Percentiles rank a stretch among this genome's conserved stretches.
phyloP scores from a whole-genome alignment of 164 flowering plant species.

The Paratinospora sagittata region DNA sequence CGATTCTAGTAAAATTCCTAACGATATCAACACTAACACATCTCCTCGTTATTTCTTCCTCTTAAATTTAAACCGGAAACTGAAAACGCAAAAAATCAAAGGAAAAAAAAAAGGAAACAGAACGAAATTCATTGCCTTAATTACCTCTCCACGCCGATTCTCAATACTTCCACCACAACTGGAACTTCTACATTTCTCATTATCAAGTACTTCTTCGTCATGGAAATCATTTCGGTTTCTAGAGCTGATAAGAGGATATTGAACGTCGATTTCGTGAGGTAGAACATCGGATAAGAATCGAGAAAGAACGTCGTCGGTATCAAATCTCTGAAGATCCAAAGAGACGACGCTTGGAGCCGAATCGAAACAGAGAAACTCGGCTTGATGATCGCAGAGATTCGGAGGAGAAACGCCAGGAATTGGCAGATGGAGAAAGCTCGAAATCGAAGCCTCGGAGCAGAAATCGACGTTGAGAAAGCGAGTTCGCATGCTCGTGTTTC shows the following conservation, averaged over 20 bases:
- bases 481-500: constrained; percentile 47
- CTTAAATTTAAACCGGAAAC: too few species aligned
- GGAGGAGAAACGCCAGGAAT: constrained; percentile 33
- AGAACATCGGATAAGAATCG: constrained; percentile 47
- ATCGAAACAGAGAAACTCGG: constrained; percentile 22
- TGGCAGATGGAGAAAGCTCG: constrained; percentile 38
- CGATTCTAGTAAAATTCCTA: too few species aligned
- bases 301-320: constrained; percentile 46
- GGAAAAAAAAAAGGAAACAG: too few species aligned
- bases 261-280: constrained; percentile 35
- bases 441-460: constrained; percentile 27
- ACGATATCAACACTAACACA: background rate
- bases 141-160: background rate
- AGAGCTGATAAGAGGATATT: background rate
- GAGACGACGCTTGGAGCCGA: constrained; percentile 18
- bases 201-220: background rate
- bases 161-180: background rate
- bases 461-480: constrained; percentile 56
- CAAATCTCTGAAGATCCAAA: constrained; percentile 26
- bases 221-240: background rate
- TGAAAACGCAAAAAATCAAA: too few species aligned
- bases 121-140: background rate
- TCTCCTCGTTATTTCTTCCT: too few species aligned
- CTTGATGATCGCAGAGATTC: constrained; percentile 12
- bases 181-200: background rate